Percentiles rank a stretch among this genome's conserved stretches.
These are phyloP conservation scores for Fusarium protoensiforme DNA, from an alignment of 2,329 filamentous ascomycete species.

Conservation along the genomic window DNA sequence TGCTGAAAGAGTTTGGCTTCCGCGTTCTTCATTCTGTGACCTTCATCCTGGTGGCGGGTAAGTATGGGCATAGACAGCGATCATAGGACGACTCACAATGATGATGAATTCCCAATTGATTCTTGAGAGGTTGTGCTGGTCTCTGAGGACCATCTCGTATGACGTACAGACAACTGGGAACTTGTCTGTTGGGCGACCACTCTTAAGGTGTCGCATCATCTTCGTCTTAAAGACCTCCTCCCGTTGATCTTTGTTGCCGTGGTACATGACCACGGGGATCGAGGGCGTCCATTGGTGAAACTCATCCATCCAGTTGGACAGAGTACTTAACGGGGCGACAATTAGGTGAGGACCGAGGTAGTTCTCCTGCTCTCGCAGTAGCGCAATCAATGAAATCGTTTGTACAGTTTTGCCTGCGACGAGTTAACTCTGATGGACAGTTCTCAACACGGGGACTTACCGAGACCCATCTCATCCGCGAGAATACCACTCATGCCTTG, in stretches of 20 bases:
- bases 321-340: constrained; percentile 87
- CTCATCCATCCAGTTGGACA: constrained; percentile 96
- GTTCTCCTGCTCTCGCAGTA: constrained; percentile 85
- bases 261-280: constrained; percentile 91
- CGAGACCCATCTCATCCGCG: constrained; percentile 93
- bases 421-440: constrained; percentile 8
- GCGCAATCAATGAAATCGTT: constrained; percentile 86
- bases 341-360: constrained; percentile 90
- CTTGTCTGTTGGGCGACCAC: constrained; percentile 65
- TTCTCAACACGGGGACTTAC: constrained; percentile 48
- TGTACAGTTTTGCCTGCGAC: constrained; percentile 85
- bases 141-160: constrained; percentile 95
- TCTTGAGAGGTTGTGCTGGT: constrained; percentile 81
- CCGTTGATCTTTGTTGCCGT: constrained; percentile 84
- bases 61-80: constrained; percentile 23
- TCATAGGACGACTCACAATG: constrained; percentile 67
- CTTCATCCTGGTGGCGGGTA: constrained; percentile 75
- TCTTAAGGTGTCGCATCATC: constrained; percentile 76
- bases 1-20: constrained; percentile 93
- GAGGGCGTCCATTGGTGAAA: constrained; percentile 90
- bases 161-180: constrained; percentile 96
- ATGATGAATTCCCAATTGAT: constrained; percentile 99
- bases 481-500: constrained; percentile 93
- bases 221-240: constrained; percentile 77
- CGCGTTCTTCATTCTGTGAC: constrained; percentile 96